Percentiles rank a stretch among this genome's conserved stretches.
These are phyloP conservation scores for Microbotryomycetes sp. DNA, from an alignment of 1,284 basidiomycete species.

Conservation along the genomic window DNA sequence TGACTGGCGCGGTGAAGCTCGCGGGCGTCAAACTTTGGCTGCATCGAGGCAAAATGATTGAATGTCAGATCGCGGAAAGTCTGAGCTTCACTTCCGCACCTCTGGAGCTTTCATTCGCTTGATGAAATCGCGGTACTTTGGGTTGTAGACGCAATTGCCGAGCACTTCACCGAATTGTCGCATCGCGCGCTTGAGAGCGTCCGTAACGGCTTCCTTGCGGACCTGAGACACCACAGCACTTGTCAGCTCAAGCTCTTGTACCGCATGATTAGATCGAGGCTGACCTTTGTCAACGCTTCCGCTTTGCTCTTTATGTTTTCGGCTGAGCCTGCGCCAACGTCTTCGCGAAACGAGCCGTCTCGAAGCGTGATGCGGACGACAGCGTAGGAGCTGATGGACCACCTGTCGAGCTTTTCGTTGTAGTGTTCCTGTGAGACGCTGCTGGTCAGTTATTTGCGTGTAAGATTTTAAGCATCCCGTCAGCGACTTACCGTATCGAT, in stretches of 20 bases:
- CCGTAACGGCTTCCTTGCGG: conserved; percentile 96
- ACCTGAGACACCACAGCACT: conserved; percentile 50
- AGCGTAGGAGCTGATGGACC: conserved; percentile 71
- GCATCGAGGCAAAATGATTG: neutral
- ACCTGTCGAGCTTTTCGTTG: conserved; percentile 57
- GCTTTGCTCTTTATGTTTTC: conserved; percentile 83
- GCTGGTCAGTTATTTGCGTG: too few species aligned
- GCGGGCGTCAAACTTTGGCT: conserved; percentile 69
- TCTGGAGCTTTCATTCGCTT: conserved; percentile 74
- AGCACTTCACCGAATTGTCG: conserved; percentile 89
- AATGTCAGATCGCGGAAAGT: too few species aligned
- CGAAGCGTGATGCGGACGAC: conserved; percentile 77
- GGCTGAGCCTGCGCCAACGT: conserved; percentile 78
- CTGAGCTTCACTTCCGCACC: conserved; percentile 48
- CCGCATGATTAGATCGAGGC: conserved; percentile 33
- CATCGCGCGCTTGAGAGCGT: conserved; percentile 82
- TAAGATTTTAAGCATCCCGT: too few species aligned
- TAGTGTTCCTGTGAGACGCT: conserved; percentile 50
- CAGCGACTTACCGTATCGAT: conserved; percentile 54
- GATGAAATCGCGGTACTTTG: conserved; percentile 73
- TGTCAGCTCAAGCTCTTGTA: neutral
- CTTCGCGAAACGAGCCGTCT: conserved; percentile 87
- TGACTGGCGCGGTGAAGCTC: conserved; percentile 56
- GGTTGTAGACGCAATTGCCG: conserved; percentile 94
- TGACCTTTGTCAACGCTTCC: conserved; percentile 82